Conservation (phyloP, 441 rosid species). For the Gossypium laxum region DNA sequence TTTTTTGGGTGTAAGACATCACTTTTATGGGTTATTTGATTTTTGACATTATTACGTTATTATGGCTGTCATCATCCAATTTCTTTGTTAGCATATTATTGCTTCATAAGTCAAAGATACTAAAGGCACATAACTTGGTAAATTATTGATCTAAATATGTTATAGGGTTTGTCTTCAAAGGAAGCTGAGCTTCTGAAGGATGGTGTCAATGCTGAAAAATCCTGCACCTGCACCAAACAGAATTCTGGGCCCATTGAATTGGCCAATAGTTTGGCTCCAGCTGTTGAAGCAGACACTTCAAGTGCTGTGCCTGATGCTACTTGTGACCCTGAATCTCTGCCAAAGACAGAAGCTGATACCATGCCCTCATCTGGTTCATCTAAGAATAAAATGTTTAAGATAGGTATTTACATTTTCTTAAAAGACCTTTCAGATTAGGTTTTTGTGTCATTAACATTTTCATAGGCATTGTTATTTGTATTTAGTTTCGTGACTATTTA, state of each 20-base stretch:
- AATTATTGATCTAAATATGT: conserved; percentile 21
- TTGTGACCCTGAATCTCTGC: conserved; percentile 44
- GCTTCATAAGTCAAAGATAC: conserved; percentile 4
- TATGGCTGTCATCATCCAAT: background rate
- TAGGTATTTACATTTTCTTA: conserved; percentile 32
- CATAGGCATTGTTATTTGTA: conserved; percentile 9
- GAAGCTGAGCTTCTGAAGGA: conserved; percentile 66
- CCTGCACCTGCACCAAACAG: conserved; percentile 37
- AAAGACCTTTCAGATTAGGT: conserved; percentile 9
- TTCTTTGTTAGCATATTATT: background rate
- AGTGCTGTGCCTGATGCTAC: conserved; percentile 40
- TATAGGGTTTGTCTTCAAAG: conserved; percentile 71
- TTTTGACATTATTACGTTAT: background rate
- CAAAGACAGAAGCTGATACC: conserved; percentile 43
- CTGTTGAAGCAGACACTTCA: conserved; percentile 45
- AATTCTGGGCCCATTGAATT: conserved; percentile 31
- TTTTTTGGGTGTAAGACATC: conserved; percentile 63
- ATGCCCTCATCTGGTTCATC: conserved; percentile 40
- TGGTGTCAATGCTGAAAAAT: conserved; percentile 48
- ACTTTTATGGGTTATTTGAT: conserved; percentile 13
- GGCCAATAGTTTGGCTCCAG: conserved; percentile 31
- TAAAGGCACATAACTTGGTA: conserved; percentile 15
- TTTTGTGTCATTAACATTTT: conserved; percentile 1
- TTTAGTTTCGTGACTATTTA: conserved; percentile 19
- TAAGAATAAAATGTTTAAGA: conserved; percentile 42